These are phyloP conservation scores for Lentinula edodes DNA, from an alignment of 768 basidiomycete genomes.

Conservation along the genomic window DNA sequence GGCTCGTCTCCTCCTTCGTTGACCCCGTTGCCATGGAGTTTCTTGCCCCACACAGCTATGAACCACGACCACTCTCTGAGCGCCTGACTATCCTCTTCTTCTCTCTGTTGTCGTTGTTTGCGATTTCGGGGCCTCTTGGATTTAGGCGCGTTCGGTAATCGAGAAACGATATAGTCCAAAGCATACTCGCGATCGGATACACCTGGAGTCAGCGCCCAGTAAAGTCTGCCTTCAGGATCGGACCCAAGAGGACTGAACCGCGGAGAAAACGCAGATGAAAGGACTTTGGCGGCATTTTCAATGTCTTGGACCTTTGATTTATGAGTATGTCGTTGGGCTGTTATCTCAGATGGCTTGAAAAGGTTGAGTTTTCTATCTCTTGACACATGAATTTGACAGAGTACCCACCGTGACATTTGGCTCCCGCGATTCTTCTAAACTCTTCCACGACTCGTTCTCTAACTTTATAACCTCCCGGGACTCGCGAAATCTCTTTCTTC, in stretches of 20 bases:
- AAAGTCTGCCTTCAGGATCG: slow-evolving; percentile 61
- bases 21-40: slow-evolving; percentile 26
- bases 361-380: background rate
- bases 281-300: slow-evolving; percentile 52
- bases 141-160: slow-evolving; percentile 9
- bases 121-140: slow-evolving; percentile 29
- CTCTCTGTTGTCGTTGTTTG: slow-evolving; percentile 33
- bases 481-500: slow-evolving; percentile 47
- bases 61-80: slow-evolving; percentile 72
- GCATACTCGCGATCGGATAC: slow-evolving; percentile 51
- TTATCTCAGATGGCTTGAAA: slow-evolving; percentile 23
- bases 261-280: slow-evolving; percentile 35
- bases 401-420: slow-evolving; percentile 18
- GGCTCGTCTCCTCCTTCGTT: slow-evolving; percentile 22
- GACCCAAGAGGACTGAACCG: slow-evolving; percentile 63
- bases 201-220: slow-evolving; percentile 63
- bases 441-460: slow-evolving; percentile 55
- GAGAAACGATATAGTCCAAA: slow-evolving; percentile 25
- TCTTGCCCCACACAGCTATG: slow-evolving; percentile 68
- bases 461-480: slow-evolving; percentile 47
- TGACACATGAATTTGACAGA: background rate
- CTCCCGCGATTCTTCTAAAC: slow-evolving; percentile 21
- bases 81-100: slow-evolving; percentile 43
- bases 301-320: slow-evolving; percentile 42
- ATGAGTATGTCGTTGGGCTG: slow-evolving; percentile 40